A percentile compares a stretch with the other conserved stretches of the same genome.
Evolutionary conservation across 2,329 filamentous ascomycete genomes (phyloP).

Genomic region (Ophiostoma tasmaniense): DNA sequence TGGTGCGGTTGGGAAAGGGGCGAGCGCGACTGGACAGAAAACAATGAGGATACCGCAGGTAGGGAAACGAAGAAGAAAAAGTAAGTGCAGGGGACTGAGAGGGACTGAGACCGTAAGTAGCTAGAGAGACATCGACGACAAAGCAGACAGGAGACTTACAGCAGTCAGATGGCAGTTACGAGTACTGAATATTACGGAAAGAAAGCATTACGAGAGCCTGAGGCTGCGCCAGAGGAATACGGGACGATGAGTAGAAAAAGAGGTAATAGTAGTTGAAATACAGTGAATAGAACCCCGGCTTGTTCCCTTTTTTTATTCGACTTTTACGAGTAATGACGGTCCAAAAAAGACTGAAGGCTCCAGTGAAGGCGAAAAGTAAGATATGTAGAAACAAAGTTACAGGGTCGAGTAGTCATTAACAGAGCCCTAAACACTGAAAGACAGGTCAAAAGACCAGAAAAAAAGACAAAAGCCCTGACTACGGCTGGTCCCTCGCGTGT

Average conservation of each 20-base stretch:
- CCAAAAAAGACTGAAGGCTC: not conserved
- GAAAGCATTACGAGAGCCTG: not conserved
- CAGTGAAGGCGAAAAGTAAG: too few species aligned
- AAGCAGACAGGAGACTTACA: not conserved
- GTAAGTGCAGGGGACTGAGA: not conserved
- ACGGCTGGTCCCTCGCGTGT: slow-evolving; percentile 1
- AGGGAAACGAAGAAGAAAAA: not conserved
- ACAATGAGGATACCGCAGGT: not conserved
- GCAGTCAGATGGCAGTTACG: not conserved
- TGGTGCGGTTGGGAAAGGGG: not conserved
- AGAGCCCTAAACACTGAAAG: not conserved
- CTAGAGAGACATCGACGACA: not conserved
- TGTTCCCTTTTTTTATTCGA: not conserved
- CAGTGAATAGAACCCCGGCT: not conserved
- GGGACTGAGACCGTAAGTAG: not conserved
- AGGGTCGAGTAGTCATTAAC: not conserved
- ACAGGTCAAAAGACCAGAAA: not conserved
- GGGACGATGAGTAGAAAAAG: not conserved
- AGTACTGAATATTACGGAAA: not conserved
- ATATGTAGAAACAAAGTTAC: not conserved
- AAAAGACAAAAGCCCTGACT: not conserved
- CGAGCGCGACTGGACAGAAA: not conserved
- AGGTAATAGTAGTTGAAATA: not conserved
- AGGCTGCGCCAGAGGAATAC: not conserved
- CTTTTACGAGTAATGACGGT: not conserved